phyloP scores from a whole-genome alignment of 2,329 filamentous ascomycete genomes.

The Fusarium poae region DNA sequence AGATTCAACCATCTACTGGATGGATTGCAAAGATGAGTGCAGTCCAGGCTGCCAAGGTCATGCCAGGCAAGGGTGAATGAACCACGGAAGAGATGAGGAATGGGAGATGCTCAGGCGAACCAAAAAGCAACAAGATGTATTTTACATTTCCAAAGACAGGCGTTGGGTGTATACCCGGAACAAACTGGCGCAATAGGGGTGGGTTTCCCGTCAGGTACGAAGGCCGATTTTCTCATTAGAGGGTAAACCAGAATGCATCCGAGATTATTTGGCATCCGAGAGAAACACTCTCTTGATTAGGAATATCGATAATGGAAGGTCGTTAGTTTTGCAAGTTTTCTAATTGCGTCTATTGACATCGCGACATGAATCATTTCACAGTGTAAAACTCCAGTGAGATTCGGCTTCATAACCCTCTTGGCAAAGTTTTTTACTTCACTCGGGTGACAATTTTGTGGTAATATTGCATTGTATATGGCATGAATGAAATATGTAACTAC shows the following conservation, averaged over 20 bases:
- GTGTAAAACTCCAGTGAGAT: not conserved
- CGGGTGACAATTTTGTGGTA: too few species aligned
- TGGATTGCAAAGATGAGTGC: conserved; percentile 99
- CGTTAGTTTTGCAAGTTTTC: not conserved
- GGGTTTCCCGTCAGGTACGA: conserved; percentile 1
- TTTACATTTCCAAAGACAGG: conserved; percentile 29
- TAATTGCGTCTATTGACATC: not conserved
- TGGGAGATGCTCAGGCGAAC: not conserved
- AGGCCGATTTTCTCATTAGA: conserved; percentile 1
- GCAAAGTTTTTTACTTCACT: not conserved
- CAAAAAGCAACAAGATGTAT: not conserved
- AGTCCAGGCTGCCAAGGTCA: conserved; percentile 91
- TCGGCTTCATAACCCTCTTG: not conserved
- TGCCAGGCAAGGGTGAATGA: conserved; percentile 70
- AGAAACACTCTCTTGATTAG: not conserved
- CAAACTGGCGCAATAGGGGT: conserved; percentile 36
- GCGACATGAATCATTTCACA: not conserved
- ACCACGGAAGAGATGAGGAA: not conserved
- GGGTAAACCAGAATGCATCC: conserved; percentile 5
- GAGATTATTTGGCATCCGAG: not conserved
- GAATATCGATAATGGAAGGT: not conserved
- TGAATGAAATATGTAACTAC: not conserved
- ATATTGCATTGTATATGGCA: not conserved
- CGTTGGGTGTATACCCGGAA: conserved; percentile 46
- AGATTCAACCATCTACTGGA: conserved; percentile 86